phyloP scores from a whole-genome alignment of 164 flowering plant species.

The Magnolia officinalis region DNA sequence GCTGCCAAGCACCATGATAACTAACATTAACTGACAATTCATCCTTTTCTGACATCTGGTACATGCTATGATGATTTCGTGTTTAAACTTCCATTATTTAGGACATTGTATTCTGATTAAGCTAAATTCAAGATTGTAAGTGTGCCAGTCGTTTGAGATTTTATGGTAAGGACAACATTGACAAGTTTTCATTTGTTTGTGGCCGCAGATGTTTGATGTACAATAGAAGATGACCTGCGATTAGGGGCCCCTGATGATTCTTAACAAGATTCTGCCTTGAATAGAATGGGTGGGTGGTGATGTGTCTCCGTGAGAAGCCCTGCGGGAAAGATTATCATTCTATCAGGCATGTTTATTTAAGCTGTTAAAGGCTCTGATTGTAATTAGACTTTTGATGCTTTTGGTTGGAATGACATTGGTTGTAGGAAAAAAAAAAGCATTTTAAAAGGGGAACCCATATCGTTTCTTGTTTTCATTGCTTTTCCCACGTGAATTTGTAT shows the following conservation, averaged over 20 bases:
- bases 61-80: too few relatives aligned
- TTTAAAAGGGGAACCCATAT: neutral
- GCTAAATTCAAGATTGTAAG: neutral
- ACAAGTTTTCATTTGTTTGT: neutral
- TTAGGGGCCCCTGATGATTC: neutral
- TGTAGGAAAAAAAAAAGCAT: neutral
- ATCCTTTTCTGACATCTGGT: too few relatives aligned
- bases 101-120: neutral
- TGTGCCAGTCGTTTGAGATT: neutral
- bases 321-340: neutral
- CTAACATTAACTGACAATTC: too few relatives aligned
- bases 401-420: neutral
- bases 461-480: neutral
- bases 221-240: neutral
- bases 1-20: too few relatives aligned
- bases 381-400: neutral
- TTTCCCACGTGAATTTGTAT: neutral
- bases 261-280: neutral
- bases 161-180: neutral
- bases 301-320: neutral
- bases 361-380: neutral
- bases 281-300: neutral
- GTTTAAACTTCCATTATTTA: too few relatives aligned
- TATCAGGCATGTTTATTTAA: neutral
- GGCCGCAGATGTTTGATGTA: constrained; percentile 1